These are phyloP conservation scores for Neonectria neomacrospora DNA, from an alignment of 2,329 filamentous ascomycete species.

Conservation along the genomic window DNA sequence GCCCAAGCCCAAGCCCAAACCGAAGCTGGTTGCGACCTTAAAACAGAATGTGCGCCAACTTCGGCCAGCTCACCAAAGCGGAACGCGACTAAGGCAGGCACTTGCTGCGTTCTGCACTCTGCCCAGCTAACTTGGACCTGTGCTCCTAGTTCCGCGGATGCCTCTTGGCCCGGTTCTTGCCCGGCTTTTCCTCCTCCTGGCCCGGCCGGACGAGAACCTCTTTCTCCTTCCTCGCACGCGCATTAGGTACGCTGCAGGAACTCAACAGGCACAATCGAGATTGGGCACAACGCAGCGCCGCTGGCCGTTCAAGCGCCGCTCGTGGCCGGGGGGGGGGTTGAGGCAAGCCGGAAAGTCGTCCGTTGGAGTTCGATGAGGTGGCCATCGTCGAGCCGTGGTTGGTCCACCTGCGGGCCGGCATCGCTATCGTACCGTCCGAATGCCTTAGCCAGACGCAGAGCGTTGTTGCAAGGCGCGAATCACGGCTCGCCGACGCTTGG, in stretches of 20 bases:
- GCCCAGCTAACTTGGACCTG: not conserved
- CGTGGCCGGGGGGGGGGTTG: not conserved
- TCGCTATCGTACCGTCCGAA: slow-evolving; percentile 34
- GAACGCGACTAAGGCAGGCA: slow-evolving; percentile 19
- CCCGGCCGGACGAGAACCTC: not conserved
- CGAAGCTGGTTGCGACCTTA: not conserved
- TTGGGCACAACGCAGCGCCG: slow-evolving; percentile 28
- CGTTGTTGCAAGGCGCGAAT: slow-evolving; percentile 29
- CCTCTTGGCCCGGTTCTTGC: not conserved
- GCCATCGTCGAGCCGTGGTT: slow-evolving; percentile 40
- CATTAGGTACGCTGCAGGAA: slow-evolving; percentile 37
- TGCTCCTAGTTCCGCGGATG: not conserved
- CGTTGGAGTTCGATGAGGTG: slow-evolving; percentile 20
- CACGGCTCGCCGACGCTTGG: slow-evolving; percentile 29
- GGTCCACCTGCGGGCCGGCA: slow-evolving; percentile 33
- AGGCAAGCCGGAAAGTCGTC: slow-evolving; percentile 8
- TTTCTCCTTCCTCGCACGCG: not conserved
- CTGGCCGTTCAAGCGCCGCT: slow-evolving; percentile 33
- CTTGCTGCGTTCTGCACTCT: slow-evolving; percentile 3
- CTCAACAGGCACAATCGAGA: slow-evolving; percentile 42
- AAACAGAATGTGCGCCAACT: slow-evolving; percentile 30
- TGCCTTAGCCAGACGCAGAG: slow-evolving; percentile 6
- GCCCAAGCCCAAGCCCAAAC: slow-evolving; percentile 1
- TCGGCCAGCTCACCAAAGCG: slow-evolving; percentile 42
- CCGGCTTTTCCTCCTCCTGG: not conserved